Percentiles rank a stretch among this genome's conserved stretches.
These are phyloP conservation scores for Medakamo hakoo DNA, from an alignment of 139 green algal species.

Conservation along the genomic window DNA sequence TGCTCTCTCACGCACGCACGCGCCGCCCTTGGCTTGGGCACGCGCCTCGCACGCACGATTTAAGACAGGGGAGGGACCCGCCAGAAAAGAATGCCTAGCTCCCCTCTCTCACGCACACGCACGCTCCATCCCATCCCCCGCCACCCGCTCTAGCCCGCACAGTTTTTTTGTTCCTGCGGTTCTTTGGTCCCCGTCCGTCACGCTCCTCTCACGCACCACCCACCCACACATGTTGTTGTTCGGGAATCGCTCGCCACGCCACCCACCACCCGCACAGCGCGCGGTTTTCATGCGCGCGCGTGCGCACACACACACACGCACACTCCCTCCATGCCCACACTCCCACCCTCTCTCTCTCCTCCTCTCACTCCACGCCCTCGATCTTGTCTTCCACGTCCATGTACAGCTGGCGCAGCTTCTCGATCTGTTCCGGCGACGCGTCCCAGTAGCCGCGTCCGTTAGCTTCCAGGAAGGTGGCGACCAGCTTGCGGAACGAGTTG, in stretches of 20 bases:
- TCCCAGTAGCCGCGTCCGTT: slow-evolving; percentile 97
- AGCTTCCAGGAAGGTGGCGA: slow-evolving; percentile 94
- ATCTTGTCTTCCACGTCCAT: slow-evolving; percentile 93
- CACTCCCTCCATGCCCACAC: background rate
- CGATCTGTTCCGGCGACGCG: slow-evolving; percentile 80
- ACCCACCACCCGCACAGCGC: too few species aligned
- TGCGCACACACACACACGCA: too few species aligned
- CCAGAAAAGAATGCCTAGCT: background rate
- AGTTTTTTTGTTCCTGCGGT: too few species aligned
- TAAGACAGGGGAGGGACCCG: background rate
- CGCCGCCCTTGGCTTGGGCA: too few species aligned
- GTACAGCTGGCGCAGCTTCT: slow-evolving; percentile 81
- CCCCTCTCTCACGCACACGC: background rate
- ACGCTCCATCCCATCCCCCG: too few species aligned
- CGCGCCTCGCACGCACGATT: too few species aligned
- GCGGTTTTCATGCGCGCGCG: too few species aligned
- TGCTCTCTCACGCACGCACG: background rate
- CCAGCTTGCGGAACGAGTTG: slow-evolving; percentile 85
- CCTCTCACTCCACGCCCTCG: slow-evolving; percentile 80
- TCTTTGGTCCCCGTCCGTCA: too few species aligned
- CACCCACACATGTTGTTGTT: too few species aligned
- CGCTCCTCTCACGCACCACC: too few species aligned
- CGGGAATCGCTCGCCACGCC: too few species aligned
- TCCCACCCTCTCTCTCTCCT: background rate
- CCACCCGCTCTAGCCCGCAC: too few species aligned